These are phyloP conservation scores for Leucocoprinus sp. DNA, from an alignment of 768 basidiomycete genomes.

Conservation along the genomic window DNA sequence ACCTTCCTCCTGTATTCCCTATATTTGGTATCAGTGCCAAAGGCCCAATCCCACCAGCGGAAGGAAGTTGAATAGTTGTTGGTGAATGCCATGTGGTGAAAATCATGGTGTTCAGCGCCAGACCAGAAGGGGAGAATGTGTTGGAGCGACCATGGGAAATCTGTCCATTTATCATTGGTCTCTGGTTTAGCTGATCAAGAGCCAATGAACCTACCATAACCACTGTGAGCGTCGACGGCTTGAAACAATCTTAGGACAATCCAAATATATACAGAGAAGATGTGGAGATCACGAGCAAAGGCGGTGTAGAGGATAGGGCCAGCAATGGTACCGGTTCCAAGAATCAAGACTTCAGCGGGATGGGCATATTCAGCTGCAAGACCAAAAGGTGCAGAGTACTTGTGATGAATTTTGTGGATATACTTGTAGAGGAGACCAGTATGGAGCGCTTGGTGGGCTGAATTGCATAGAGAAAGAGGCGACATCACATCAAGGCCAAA, in stretches of 20 bases:
- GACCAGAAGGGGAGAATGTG: conserved; percentile 94
- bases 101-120: conserved; percentile 96
- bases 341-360: conserved; percentile 91
- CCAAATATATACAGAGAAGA: conserved; percentile 91
- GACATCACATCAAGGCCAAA: neutral
- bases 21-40: conserved; percentile 91
- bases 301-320: conserved; percentile 85
- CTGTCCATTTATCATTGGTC: conserved; percentile 27
- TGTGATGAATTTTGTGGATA: conserved; percentile 97
- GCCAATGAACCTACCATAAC: conserved; percentile 59
- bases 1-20: conserved; percentile 67
- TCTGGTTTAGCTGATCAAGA: neutral
- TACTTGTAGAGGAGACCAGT: conserved; percentile 78
- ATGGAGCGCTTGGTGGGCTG: conserved; percentile 87
- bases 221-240: conserved; percentile 94
- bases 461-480: neutral
- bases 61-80: conserved; percentile 94
- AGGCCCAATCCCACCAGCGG: conserved; percentile 86
- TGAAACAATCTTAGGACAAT: conserved; percentile 92
- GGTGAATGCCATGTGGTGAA: conserved; percentile 95
- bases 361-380: conserved; percentile 98
- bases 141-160: conserved; percentile 97
- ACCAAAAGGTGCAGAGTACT: conserved; percentile 94
- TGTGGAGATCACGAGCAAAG: conserved; percentile 73
- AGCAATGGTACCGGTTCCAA: conserved; percentile 84